Evolutionary conservation across 768 basidiomycete species (phyloP), one percentile per base, ranked within the genome.

Genomic region (Pleurotus pulmonarius): DNA sequence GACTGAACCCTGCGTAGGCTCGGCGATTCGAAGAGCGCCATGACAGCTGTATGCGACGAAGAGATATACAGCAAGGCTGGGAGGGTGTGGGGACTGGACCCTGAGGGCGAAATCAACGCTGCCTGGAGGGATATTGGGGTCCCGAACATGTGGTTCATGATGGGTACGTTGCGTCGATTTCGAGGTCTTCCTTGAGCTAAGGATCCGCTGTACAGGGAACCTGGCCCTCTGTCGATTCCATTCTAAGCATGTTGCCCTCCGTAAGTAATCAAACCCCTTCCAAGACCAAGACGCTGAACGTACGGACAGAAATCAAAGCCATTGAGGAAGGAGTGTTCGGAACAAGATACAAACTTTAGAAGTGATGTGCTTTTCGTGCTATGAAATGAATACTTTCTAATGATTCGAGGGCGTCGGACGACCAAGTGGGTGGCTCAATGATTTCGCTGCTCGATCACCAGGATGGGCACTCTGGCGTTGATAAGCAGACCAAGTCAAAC

Each of bases 211-310:
- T 25, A 12, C 9, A 80, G 79, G 83, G 4, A 87, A 86, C 62
- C 65, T 89, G 7, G 82, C 83, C 0, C 59, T 83, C 59, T 81
- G 80, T 56, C 75, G 87, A 0, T 88, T 87, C 76, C 77, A 86
- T 66, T 88, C 87, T 4, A 86, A 81, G 56, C 83, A 83, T 61
- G 49, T 88, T 13, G 86, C 87, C 0, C 72, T 89, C 38, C 86
- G 87, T 89, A 61, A 68, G 86, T 79, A 6, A 4, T 26, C 18
- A 48, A 18, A 9, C 59, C 41, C 16, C n/a, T 37, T 55, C 24
- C 29, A 26, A 13, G 34, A 1, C 12, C 8, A 29, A 18, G 5
- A 12, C 8, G n/a, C 12, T 41, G 41, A 44, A 45, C 15, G 29
- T 48, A n/a, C 46, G 4, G 3, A 46, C 65, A 88, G 87, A 88